A percentile compares a stretch with the other conserved stretches of the same genome.
Evolutionary conservation across 148 eudicot species (phyloP).

Genomic region (Rhododendron ferrugineum): DNA sequence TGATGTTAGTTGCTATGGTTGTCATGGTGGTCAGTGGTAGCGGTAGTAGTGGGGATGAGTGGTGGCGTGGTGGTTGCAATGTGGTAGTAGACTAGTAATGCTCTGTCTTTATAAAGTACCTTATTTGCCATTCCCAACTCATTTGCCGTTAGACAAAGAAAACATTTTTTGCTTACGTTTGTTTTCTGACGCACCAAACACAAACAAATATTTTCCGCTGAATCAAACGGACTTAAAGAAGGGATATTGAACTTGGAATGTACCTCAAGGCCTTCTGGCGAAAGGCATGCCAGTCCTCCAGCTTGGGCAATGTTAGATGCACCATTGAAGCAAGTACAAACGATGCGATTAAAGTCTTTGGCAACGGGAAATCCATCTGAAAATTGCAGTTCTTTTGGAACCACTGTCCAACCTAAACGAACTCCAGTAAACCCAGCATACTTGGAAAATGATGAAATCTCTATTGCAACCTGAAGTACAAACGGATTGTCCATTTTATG

Average conservation of each 20-base stretch:
- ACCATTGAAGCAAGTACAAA: conserved; percentile 51
- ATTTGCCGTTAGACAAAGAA: background rate
- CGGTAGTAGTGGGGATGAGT: background rate
- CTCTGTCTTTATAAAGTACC: background rate
- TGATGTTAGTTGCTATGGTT: background rate
- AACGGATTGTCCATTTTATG: background rate
- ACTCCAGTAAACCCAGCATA: conserved; percentile 88
- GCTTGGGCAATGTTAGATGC: conserved; percentile 43
- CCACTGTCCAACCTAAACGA: conserved; percentile 90
- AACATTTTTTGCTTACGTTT: background rate
- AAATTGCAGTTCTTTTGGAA: conserved; percentile 64
- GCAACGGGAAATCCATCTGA: conserved; percentile 57
- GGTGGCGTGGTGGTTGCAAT: background rate
- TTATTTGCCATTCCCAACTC: background rate
- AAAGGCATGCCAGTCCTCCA: conserved; percentile 80
- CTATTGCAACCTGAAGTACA: conserved; percentile 64
- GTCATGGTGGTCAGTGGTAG: background rate
- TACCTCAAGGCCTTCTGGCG: conserved; percentile 57
- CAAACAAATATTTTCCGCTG: background rate
- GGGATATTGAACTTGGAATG: background rate
- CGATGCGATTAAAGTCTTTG: conserved; percentile 41
- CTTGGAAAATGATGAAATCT: conserved; percentile 87
- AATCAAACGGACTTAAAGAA: background rate
- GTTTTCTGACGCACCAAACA: background rate
- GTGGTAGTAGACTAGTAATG: too few species aligned